Evolutionary conservation across 306 rosid genomes (phyloP), one percentile per base, ranked within the genome.

Genomic region (Ormosia semicastrata): DNA sequence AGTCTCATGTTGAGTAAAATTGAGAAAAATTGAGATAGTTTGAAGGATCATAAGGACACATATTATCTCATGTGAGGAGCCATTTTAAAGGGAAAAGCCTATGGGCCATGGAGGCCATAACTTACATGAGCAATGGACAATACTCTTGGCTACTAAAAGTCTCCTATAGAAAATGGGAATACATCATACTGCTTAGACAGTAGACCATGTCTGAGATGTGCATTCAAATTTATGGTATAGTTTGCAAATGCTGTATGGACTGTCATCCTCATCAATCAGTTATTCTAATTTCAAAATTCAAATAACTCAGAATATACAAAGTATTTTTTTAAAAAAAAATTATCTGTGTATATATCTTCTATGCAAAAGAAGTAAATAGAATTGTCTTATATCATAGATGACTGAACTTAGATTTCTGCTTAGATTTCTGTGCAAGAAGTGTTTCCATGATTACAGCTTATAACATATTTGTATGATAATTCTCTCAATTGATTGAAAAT

Each of bases 401-500:
- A 49, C 75, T 34, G 79, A 69, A 43, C 50, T 18, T 74, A 3
- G 30, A 46, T 50, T 68, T 29, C 52, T 12, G 54, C 24, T 24
- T 24, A 24, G 24, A 24, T 24, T 24, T 24, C 24, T 24, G 24
- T 24, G 24, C 24, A 24, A 24, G 24, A 24, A 43, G 7, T 60
- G 30, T 53, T 75, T 73, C 73, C 18, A 7, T 59, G 65, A 30
- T 62, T 50, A 60, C 58, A 15, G 13, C 73, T 52, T 71, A 30
- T 46, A 39, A 34, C n/a, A 53, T 68, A 63, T 44, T 71, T 47
- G 78, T 24, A 46, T 80, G 66, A 8, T 5, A 43, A 8, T 37
- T 68, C 52, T 50, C 3, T 65, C 39, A 43, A 44, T 43, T 75
- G 54, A 13, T 67, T 83, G 66, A 81, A 66, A 41, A 34, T 44